Evolutionary conservation across 768 basidiomycete genomes (phyloP).

Genomic region (Leucocoprinus sp.): DNA sequence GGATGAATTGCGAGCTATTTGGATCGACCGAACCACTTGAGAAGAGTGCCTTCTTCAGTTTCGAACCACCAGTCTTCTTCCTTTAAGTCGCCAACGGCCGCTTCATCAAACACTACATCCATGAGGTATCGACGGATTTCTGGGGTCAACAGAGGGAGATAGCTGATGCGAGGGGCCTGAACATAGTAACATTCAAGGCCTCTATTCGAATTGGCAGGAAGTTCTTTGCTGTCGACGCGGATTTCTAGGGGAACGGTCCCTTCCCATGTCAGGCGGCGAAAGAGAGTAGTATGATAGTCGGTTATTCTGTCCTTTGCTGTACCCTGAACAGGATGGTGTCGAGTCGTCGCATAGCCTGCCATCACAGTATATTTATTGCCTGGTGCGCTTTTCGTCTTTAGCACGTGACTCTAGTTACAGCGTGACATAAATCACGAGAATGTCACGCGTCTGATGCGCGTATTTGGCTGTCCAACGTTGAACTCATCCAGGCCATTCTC

Average conservation of each 20-base stretch:
- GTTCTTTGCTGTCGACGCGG: slow-evolving; percentile 80
- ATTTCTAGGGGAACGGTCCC: slow-evolving; percentile 86
- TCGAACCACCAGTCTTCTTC: slow-evolving; percentile 99
- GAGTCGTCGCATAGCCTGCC: slow-evolving; percentile 46
- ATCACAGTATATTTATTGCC: slow-evolving; percentile 20
- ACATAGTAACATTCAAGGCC: slow-evolving; percentile 86
- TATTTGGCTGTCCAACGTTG: slow-evolving; percentile 8
- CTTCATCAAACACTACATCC: slow-evolving; percentile 89
- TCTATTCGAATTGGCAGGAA: slow-evolving; percentile 85
- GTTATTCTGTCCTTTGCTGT: slow-evolving; percentile 30
- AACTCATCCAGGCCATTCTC: slow-evolving; percentile 10
- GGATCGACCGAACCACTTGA: slow-evolving; percentile 66
- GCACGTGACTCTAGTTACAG: not conserved
- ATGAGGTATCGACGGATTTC: slow-evolving; percentile 84
- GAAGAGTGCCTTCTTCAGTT: slow-evolving; percentile 67
- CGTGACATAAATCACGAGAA: slow-evolving; percentile 4
- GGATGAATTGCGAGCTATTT: not conserved
- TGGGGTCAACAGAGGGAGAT: slow-evolving; percentile 85
- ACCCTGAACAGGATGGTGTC: slow-evolving; percentile 33
- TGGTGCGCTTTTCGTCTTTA: slow-evolving; percentile 1
- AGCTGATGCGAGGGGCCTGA: slow-evolving; percentile 87
- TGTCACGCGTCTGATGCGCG: slow-evolving; percentile 11
- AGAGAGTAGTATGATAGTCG: slow-evolving; percentile 65
- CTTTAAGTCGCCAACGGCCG: slow-evolving; percentile 62
- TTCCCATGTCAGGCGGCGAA: slow-evolving; percentile 86